These are phyloP conservation scores for Kitagawia praeruptora DNA, from an alignment of 129 eudicot genomes.

Conservation along the genomic window DNA sequence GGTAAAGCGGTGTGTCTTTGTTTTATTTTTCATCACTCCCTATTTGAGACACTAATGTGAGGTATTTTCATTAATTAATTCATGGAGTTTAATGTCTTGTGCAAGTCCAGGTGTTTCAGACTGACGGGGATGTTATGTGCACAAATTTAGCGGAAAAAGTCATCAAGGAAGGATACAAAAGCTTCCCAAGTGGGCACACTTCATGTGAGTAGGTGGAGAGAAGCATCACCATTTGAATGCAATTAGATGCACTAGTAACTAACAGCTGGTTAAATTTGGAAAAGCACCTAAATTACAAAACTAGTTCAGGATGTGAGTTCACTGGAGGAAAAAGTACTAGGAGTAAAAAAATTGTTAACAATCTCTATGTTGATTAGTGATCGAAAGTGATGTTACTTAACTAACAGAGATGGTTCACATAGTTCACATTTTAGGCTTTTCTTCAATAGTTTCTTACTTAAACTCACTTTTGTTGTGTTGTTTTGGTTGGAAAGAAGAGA, in stretches of 20 bases:
- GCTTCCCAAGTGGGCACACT: conserved; percentile 78
- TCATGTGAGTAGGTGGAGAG: conserved; percentile 35
- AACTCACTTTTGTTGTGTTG: background rate
- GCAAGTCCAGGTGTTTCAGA: conserved; percentile 18
- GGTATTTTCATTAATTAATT: background rate
- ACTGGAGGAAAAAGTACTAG: background rate
- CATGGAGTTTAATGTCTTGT: background rate
- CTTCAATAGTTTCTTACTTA: background rate
- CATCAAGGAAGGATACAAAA: conserved; percentile 73
- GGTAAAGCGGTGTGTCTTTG: conserved; percentile 39
- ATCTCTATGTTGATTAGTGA: background rate
- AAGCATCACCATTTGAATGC: background rate
- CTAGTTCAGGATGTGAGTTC: background rate
- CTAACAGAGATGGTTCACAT: background rate
- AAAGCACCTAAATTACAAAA: background rate
- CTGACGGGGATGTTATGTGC: conserved; percentile 52
- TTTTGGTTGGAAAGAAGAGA: background rate
- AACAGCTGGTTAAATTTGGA: background rate
- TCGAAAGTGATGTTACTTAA: background rate
- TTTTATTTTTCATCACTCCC: background rate
- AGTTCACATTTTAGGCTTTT: background rate
- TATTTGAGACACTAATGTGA: background rate
- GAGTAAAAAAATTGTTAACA: background rate
- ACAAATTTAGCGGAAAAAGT: conserved; percentile 22
- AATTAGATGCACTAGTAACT: background rate